Percentiles rank a stretch among this genome's conserved stretches.
phyloP scores from a whole-genome alignment of 805 yeast genomes.

The Candida vaughaniae region DNA sequence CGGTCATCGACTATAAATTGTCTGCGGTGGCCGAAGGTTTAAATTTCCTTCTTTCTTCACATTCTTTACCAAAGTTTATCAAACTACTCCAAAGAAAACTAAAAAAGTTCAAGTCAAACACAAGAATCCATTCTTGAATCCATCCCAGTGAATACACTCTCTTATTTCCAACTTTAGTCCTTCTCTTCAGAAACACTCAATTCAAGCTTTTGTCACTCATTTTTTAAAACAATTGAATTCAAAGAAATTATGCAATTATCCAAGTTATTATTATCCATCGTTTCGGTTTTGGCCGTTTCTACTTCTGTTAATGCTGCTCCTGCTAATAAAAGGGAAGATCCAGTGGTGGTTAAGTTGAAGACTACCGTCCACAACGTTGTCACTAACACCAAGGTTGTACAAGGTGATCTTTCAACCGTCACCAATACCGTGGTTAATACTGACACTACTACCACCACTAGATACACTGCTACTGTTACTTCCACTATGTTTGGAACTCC shows the following conservation, averaged over 20 bases:
- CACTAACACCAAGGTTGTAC: conserved; percentile 33
- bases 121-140: too few relatives aligned
- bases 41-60: neutral
- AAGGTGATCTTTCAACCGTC: conserved; percentile 27
- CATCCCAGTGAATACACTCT: conserved; percentile 4
- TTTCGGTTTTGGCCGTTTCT: conserved; percentile 20
- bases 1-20: too few relatives aligned
- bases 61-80: neutral
- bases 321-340: conserved; percentile 16
- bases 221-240: conserved; percentile 6
- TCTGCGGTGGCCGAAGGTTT: neutral
- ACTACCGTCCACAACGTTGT: conserved; percentile 34
- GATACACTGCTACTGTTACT: conserved; percentile 44
- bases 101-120: too few relatives aligned
- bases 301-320: conserved; percentile 21
- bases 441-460: conserved; percentile 36
- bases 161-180: conserved; percentile 13
- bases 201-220: conserved; percentile 19
- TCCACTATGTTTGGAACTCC: conserved; percentile 41
- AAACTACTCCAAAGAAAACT: neutral
- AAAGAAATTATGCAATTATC: conserved; percentile 26
- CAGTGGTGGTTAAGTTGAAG: conserved; percentile 31
- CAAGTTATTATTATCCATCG: conserved; percentile 18
- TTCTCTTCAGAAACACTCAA: conserved; percentile 10
- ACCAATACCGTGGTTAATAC: conserved; percentile 30